Conservation (phyloP, 2,329 filamentous ascomycete species). For the Camillea tinctor region DNA sequence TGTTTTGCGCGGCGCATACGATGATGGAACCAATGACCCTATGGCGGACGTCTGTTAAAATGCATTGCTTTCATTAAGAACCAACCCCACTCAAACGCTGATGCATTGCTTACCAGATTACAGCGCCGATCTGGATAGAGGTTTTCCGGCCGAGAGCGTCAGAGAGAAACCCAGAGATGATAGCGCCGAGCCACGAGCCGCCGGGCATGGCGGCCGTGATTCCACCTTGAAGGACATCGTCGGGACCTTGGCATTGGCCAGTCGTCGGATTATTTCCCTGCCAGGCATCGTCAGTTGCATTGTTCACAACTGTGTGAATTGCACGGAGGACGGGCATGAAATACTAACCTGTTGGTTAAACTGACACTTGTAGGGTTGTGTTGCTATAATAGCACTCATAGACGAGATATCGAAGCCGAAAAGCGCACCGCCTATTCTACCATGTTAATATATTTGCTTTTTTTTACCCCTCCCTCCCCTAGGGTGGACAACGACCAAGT, state of each 20-base stretch:
- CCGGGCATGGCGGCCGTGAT: conserved; percentile 71
- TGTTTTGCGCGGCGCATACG: conserved; percentile 44
- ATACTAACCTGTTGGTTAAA: conserved; percentile 38
- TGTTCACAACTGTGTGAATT: not conserved
- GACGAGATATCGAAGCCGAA: conserved; percentile 48
- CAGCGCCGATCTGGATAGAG: conserved; percentile 49
- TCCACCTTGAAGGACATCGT: conserved; percentile 52
- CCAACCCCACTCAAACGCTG: not conserved
- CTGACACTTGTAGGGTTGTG: conserved; percentile 41
- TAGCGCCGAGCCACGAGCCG: conserved; percentile 66
- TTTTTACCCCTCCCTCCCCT: not conserved
- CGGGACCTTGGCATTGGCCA: conserved; percentile 49
- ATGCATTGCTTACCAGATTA: conserved; percentile 45
- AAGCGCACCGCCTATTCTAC: conserved; percentile 35
- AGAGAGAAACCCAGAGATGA: conserved; percentile 57
- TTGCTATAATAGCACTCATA: conserved; percentile 44
- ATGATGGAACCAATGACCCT: conserved; percentile 51
- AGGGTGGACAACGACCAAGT: not conserved
- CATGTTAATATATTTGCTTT: conserved; percentile 3
- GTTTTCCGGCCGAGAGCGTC: conserved; percentile 51
- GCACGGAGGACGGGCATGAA: not conserved
- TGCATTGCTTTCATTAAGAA: not conserved
- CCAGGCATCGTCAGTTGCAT: conserved; percentile 9
- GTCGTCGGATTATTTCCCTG: conserved; percentile 26
- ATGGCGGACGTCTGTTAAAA: conserved; percentile 6